Base-by-base conservation (phyloP, 345 rosid genomes). In the Eucalyptus sp. region DNA sequence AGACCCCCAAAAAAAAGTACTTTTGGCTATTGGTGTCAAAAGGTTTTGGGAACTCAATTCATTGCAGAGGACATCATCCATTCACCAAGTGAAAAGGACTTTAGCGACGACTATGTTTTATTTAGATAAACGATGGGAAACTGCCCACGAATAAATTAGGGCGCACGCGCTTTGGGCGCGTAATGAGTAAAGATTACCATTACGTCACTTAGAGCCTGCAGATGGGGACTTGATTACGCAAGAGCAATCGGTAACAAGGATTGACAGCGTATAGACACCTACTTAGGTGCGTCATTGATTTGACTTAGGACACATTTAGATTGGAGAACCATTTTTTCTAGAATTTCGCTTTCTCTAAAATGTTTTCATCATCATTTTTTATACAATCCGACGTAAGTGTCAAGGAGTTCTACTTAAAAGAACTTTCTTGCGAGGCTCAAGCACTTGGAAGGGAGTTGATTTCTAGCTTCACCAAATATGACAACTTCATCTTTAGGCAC, bases 361-460 rank as follows among this genome's bases (percentile, higher is more conserved):
- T 7, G 33, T 62, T 27, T 27, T 29, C 68, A 62, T 62, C 68
- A 29, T 62, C 15, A 1, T 13, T 27, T 62, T 62, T 12, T 62
- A 29, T 62, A 62, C 31, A 13, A 13, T 62, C 16, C 0, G 33
- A 27, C 15, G 68, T 27, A 13, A 62, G 68, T 12, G n/a, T 27
- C 14, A 1, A 11, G 8, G 25, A 8, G 27, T 54, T 1, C 0
- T 20, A 54, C 11, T 54, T 0, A 2, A 54, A 2, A 22, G 5
- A 22, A 54, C 27, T 22, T 54, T 54, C 27, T 22, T 54, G 60
- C 25, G 0, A 54, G 27, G 4, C 60, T 54, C 13, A 2, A 22
- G 62, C 29, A 24, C 62, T 22, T 8, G 24, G 58, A 3, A 3
- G 58, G 24, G 10, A 56, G 62, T 56, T 56, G 62, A 22, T 2